Conservation (phyloP, 2,329 filamentous ascomycete species). For the Alternaria sp. region DNA sequence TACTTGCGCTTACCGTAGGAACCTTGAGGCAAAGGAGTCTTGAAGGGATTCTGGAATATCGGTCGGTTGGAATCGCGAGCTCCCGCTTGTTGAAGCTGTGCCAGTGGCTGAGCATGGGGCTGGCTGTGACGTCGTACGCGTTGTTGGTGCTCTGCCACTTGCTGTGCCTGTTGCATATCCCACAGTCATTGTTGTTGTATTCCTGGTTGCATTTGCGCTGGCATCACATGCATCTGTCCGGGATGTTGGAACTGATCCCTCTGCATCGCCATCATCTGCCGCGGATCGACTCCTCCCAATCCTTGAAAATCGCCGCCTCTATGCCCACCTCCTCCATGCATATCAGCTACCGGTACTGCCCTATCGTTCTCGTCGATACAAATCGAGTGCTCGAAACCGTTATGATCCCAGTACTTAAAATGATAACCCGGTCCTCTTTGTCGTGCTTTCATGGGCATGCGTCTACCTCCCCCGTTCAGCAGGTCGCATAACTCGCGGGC, state of each 20-base stretch:
- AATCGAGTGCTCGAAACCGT: not conserved
- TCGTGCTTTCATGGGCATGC: not conserved
- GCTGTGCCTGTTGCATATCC: not conserved
- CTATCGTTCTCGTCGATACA: not conserved
- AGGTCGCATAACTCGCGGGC: not conserved
- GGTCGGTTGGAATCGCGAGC: not conserved
- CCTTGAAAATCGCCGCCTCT: not conserved
- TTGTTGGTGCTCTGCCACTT: not conserved
- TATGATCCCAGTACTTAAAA: not conserved
- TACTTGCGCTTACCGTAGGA: slow-evolving; percentile 1
- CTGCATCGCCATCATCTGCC: not conserved
- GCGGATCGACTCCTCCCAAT: not conserved
- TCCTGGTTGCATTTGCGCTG: not conserved
- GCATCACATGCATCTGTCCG: not conserved
- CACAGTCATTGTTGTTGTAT: not conserved
- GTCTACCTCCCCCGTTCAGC: not conserved
- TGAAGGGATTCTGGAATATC: not conserved
- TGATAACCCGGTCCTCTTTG: not conserved
- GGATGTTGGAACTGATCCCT: not conserved
- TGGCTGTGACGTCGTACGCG: not conserved
- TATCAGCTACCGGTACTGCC: not conserved
- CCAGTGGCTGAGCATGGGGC: not conserved
- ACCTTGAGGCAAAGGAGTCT: not conserved
- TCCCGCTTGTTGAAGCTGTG: not conserved
- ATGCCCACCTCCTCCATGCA: not conserved